Base-by-base conservation (phyloP, 495 filamentous ascomycete species). In the Neurospora sp. region DNA sequence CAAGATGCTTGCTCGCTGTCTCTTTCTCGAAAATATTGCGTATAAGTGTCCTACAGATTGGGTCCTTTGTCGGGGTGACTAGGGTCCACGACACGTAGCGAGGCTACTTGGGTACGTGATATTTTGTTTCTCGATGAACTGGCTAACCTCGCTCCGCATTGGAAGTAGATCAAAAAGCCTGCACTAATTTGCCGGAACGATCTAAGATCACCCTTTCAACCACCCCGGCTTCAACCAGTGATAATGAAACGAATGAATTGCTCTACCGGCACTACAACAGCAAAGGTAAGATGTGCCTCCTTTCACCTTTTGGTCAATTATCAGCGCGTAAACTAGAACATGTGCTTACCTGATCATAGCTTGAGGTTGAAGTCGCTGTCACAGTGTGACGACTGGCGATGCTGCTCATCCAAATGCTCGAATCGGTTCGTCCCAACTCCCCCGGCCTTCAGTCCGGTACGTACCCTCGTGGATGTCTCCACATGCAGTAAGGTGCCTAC, bases 1-100 rank as follows among this genome's bases (percentile, higher is more conserved):
- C 10, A 27, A 31, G 14, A 20, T 16, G n/a, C 37, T 12, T 27
- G 4, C 16, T 38, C 68, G 68, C 68, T 10, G 35, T 70, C 44
- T 72, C 45, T 35, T 73, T 75, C 68, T 77, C 44, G 69, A 59
- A 27, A 59, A 14, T 20, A 76, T 76, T 44, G 39, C 44, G 22
- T 70, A 0, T 3, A 53, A 22, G 9, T 35, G 53, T 65, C 27
- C 3, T 65, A 7, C 12, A 31, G n/a, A n/a, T 22, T 22, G 44
- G 3, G n/a, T 8, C 22, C 44, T 48, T 35, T 37, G 14, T 16
- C 53, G 53, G 53, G 35, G 27, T 35, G 27, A 65, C 14, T 7
- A 35, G 53, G 14, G 53, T 16, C 53, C 16, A 37, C 16, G 27
- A 35, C 53, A 65, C 31, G 53, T 31, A 65, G 27, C 14, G 22